Evolutionary conservation across 306 rosid species (phyloP), one percentile per base, ranked within the genome.

Genomic region (Glycyrrhiza uralensis): DNA sequence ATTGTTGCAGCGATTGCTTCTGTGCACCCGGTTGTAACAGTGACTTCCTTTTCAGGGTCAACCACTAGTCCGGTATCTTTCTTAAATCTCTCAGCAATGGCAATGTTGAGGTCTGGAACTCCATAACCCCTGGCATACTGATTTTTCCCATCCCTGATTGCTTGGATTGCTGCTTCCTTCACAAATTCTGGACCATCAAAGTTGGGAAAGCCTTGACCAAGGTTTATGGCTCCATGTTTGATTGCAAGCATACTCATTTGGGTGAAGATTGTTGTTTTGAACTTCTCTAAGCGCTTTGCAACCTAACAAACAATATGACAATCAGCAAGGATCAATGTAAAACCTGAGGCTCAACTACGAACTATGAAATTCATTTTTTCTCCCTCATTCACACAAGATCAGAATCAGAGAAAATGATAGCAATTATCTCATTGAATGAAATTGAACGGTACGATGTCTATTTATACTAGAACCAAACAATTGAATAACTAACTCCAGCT

Each of bases 131-230:
- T 86, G 39, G 98, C 93, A 66, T 93, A 93, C 63, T 93, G 98
- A 75, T 90, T 93, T 77, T 93, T 88, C 46, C 97, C 98, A 57
- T 88, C 96, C 76, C 57, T 87, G 32, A 93, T 82, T 50, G 93
- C 97, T 68, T 85, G 96, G 66, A 93, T 84, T 20, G 98, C 98
- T 1, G 98, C 97, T 88, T 93, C 97, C 91, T 90, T 93, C 12
- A 90, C 92, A 78, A 93, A 93, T 5, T 93, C 92, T 0, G 97
- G 98, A 61, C 98, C 98, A 26, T 93, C 98, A 62, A 90, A 93
- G 76, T 93, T 93, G 36, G 98, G 98, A 67, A 93, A 93, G 59
- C 98, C 98, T 78, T 90, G 98, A 38, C 97, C 98, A 13, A 93
- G 97, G 81, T 93, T 90, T 75, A 93, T 87, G 65, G 96, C 98